Evolutionary conservation across 2,329 filamentous ascomycete species (phyloP).

Genomic region (Emericellopsis cladophorae): DNA sequence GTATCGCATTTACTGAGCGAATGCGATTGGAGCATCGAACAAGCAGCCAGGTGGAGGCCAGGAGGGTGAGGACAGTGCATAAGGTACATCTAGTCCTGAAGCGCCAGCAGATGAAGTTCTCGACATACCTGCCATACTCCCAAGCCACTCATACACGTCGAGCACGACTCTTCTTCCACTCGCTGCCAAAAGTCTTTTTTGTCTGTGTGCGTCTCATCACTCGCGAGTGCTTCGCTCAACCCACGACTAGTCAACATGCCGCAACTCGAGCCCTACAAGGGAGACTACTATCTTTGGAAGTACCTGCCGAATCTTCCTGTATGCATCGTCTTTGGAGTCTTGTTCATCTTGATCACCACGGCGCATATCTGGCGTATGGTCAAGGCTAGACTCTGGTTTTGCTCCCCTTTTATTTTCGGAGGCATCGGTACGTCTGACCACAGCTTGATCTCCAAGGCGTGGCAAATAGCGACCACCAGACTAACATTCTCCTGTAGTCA

Average conservation of each 20-base stretch:
- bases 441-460: background rate
- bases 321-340: conserved; percentile 26
- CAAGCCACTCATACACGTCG: no score
- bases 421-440: conserved; percentile 26
- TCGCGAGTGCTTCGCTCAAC: no score
- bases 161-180: no score
- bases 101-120: no score
- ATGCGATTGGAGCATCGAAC: no score
- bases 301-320: conserved; percentile 29
- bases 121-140: no score
- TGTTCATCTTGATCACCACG: conserved; percentile 27
- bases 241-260: background rate
- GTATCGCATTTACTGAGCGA: no score
- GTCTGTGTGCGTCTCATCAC: no score
- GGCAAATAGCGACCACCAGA: background rate
- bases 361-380: conserved; percentile 26
- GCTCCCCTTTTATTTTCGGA: conserved; percentile 29
- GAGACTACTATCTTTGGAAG: conserved; percentile 8
- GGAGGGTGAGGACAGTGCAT: no score
- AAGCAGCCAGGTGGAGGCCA: no score
- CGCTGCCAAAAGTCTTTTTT: no score
- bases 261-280: conserved; percentile 3
- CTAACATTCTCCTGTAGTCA: conserved; percentile 16
- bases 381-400: conserved; percentile 32
- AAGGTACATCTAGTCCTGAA: no score